Percentiles rank a stretch among this genome's conserved stretches.
Evolutionary conservation across 148 eudicot genomes (phyloP).

Genomic region (Euryodendron excelsum): DNA sequence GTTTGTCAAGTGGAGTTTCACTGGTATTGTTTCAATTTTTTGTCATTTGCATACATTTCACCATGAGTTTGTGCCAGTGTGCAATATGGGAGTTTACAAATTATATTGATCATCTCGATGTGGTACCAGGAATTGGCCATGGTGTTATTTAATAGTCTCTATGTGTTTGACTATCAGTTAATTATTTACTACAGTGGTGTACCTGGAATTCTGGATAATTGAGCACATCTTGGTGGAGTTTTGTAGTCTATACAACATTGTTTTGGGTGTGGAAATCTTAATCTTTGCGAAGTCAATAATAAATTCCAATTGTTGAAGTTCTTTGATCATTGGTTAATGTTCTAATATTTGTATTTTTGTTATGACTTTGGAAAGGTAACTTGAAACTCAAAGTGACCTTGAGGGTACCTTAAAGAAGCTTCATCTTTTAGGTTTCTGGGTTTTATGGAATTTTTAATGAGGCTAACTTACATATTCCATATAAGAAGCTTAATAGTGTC

Average conservation of each 20-base stretch:
- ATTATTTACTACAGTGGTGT: neutral
- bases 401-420: neutral
- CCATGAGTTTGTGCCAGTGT: neutral
- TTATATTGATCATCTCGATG: too few species aligned
- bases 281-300: neutral
- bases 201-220: neutral
- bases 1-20: neutral
- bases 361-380: too few species aligned
- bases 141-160: too few species aligned
- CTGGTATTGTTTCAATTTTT: neutral
- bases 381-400: neutral
- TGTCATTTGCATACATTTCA: neutral
- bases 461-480: too few species aligned
- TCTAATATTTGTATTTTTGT: too few species aligned
- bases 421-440: neutral
- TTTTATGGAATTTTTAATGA: too few species aligned
- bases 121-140: too few species aligned
- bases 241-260: neutral
- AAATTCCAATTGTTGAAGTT: neutral
- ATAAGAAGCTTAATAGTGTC: too few species aligned
- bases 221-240: neutral
- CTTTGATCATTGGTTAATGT: neutral
- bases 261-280: neutral
- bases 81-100: neutral
- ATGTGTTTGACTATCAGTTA: neutral